Conservation (phyloP, 1,284 basidiomycete species). For the Cryptococcus sp. region DNA sequence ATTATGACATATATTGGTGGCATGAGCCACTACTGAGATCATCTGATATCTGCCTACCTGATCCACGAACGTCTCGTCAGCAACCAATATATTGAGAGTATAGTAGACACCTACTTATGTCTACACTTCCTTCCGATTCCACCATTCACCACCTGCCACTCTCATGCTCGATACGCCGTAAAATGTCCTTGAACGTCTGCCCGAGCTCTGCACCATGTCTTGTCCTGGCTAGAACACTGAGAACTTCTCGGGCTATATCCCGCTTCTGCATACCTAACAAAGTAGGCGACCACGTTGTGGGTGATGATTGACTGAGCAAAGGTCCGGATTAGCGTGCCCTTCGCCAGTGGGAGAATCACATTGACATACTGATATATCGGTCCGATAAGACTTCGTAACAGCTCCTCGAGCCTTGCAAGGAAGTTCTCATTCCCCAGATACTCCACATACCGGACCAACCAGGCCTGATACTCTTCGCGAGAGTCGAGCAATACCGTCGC, state of each 20-base stretch:
- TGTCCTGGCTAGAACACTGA: constrained; percentile 60
- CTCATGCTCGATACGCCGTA: constrained; percentile 7
- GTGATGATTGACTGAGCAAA: constrained; percentile 58
- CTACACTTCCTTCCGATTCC: not conserved
- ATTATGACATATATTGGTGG: too few relatives aligned
- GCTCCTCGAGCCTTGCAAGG: constrained; percentile 78
- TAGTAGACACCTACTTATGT: too few relatives aligned
- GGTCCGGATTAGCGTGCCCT: constrained; percentile 6
- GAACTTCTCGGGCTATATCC: constrained; percentile 74
- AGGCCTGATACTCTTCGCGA: constrained; percentile 75
- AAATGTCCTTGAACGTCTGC: constrained; percentile 1
- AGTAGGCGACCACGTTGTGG: constrained; percentile 65
- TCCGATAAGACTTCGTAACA: constrained; percentile 82
- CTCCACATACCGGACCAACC: constrained; percentile 72
- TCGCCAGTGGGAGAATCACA: constrained; percentile 3
- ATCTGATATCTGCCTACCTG: too few relatives aligned
- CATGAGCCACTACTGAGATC: too few relatives aligned
- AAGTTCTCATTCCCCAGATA: constrained; percentile 83
- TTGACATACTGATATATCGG: constrained; percentile 53
- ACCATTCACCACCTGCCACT: not conserved
- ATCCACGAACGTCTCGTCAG: too few relatives aligned
- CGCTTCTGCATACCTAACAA: constrained; percentile 72
- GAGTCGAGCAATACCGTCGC: constrained; percentile 73
- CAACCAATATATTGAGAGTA: too few relatives aligned
- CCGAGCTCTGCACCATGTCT: constrained; percentile 8